Percentiles rank a stretch among this genome's conserved stretches.
These are phyloP conservation scores for Phytophthora nicotianae DNA, from an alignment of 352 stramenopile genomes.

Conservation along the genomic window DNA sequence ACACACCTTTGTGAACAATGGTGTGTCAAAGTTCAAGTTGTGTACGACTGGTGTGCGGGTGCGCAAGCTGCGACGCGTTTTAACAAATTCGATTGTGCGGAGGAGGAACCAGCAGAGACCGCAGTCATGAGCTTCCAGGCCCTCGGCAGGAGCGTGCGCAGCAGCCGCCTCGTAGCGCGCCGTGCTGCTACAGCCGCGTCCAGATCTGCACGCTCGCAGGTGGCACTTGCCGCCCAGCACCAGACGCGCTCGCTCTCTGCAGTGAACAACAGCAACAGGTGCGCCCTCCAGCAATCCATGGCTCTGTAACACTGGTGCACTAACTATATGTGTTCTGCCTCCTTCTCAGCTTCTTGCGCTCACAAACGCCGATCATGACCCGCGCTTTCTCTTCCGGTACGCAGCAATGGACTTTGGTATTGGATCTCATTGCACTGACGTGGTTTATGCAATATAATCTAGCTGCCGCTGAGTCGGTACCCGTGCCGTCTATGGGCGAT, in stretches of 20 bases:
- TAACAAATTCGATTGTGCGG: slow-evolving; percentile 30
- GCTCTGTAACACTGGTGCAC: not conserved
- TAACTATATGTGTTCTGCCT: not conserved
- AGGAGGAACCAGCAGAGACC: slow-evolving; percentile 11
- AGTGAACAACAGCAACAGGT: slow-evolving; percentile 40
- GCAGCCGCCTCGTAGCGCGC: slow-evolving; percentile 39
- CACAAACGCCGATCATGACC: slow-evolving; percentile 26
- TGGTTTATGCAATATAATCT: slow-evolving; percentile 7
- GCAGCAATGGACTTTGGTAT: not conserved
- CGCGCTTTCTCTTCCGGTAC: slow-evolving; percentile 62
- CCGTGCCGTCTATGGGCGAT: slow-evolving; percentile 92
- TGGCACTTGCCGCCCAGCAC: slow-evolving; percentile 11
- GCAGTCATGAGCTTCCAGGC: slow-evolving; percentile 61
- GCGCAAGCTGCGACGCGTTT: slow-evolving; percentile 14
- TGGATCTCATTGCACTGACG: not conserved
- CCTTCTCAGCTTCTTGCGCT: slow-evolving; percentile 29
- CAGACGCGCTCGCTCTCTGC: slow-evolving; percentile 36
- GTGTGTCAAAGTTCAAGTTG: slow-evolving; percentile 32
- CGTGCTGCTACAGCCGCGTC: slow-evolving; percentile 19
- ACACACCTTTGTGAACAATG: too few relatives aligned
- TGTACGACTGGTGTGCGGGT: slow-evolving; percentile 25
- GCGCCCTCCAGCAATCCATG: not conserved
- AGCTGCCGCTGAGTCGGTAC: slow-evolving; percentile 59
- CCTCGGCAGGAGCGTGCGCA: slow-evolving; percentile 44
- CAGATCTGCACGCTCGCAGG: slow-evolving; percentile 24